These are phyloP conservation scores for Verticillium zaregamsianum DNA, from an alignment of 2,329 filamentous ascomycete genomes.

Conservation along the genomic window DNA sequence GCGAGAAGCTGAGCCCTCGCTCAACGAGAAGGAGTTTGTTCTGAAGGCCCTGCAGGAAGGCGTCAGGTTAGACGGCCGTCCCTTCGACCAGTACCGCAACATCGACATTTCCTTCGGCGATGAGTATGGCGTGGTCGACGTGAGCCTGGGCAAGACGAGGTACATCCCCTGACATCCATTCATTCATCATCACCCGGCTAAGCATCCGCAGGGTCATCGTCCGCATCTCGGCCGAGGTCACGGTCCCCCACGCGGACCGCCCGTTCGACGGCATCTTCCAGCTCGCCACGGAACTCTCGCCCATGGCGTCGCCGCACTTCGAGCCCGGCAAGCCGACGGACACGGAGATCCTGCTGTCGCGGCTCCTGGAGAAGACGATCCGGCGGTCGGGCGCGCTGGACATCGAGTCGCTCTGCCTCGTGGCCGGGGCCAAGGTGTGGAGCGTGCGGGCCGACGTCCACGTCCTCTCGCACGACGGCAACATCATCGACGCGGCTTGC, in stretches of 20 bases:
- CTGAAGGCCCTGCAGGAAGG: slow-evolving; percentile 76
- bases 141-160: slow-evolving; percentile 87
- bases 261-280: slow-evolving; percentile 95
- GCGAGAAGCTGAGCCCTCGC: slow-evolving; percentile 84
- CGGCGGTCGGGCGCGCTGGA: slow-evolving; percentile 89
- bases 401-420: slow-evolving; percentile 90
- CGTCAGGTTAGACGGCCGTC: slow-evolving; percentile 78
- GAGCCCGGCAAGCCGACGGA: slow-evolving; percentile 81
- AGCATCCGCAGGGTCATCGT: slow-evolving; percentile 66
- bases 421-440: slow-evolving; percentile 89
- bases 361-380: slow-evolving; percentile 89
- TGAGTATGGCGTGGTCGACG: slow-evolving; percentile 85
- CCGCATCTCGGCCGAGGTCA: slow-evolving; percentile 83
- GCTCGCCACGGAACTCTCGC: slow-evolving; percentile 84
- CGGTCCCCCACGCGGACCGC: slow-evolving; percentile 78
- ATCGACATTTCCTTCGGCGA: slow-evolving; percentile 80
- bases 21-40: slow-evolving; percentile 84
- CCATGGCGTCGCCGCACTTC: slow-evolving; percentile 87
- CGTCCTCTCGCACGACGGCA: slow-evolving; percentile 86
- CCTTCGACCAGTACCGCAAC: slow-evolving; percentile 73
- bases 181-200: neutral
- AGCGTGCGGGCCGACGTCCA: slow-evolving; percentile 88
- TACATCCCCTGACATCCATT: slow-evolving; percentile 26
- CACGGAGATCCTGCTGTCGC: slow-evolving; percentile 78
- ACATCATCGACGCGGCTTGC: slow-evolving; percentile 80